Evolutionary conservation across 2,329 filamentous ascomycete species (phyloP), one percentile per base, ranked within the genome.

Genomic region (Fusarium compactum): DNA sequence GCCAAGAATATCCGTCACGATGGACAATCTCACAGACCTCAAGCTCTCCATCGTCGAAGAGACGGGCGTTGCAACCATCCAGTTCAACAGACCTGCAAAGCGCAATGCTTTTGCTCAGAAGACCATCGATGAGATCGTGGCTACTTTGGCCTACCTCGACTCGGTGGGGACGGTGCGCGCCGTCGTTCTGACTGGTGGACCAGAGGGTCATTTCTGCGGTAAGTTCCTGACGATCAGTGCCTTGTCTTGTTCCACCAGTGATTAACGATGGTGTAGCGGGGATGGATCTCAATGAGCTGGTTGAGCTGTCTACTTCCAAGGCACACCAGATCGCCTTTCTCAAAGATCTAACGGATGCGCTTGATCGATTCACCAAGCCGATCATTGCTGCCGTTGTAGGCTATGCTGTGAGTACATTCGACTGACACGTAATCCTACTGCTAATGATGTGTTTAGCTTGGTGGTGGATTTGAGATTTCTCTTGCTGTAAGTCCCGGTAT

Each of bases 381-480:
- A 45, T 68, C 2, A 69, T 70, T 22, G 67, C 67, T 6, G 67
- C 67, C 8, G 67, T 70, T 15, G n/a, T 71, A n/a, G 67, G 67
- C 10, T 70, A 51, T 12, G 67, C 67, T 8, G 67, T 71, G 6
- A 47, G 66, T 58, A 3, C 1, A 8, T n/a, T n/a, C n/a, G n/a
- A n/a, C n/a, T n/a, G n/a, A n/a, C n/a, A n/a, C n/a, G n/a, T n/a
- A n/a, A n/a, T n/a, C n/a, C n/a, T n/a, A n/a, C n/a, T 15, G 15
- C 54, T 71, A 50, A 70, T 20, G 11, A 38, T 25, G 5, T 8
- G 15, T 20, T 1, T 14, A 71, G 69, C 12, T 71, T 10, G 69
- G 69, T 7, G 69, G 69, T 24, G 69, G 69, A 4, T 71, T 71
- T 24, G 69, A 71, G 45, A 69, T 71, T 54, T 57, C 69, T 8